Evolutionary conservation across 177 flowering plant species (phyloP), one percentile per base, ranked within the genome.

Genomic region (Vitis hybrid): DNA sequence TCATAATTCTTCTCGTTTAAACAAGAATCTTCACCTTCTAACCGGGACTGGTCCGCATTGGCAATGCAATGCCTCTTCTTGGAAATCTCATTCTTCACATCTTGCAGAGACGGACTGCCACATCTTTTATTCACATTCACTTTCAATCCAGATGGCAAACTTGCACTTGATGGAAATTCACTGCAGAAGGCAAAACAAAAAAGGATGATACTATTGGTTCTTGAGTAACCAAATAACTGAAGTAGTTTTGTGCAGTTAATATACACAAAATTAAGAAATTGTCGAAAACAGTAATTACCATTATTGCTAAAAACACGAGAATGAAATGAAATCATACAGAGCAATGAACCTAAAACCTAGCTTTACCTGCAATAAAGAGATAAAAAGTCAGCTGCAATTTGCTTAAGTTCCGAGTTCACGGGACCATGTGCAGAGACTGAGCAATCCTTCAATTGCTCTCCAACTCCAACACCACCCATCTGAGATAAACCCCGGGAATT

Each of bases 301-400:
- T 39, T 39, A 39, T 39, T 39, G 45, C 45, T 39, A 39, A 7
- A 5, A 39, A 39, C 7, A 5, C 29, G 7, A 39, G 45, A 39
- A 39, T 39, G 45, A 39, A 39, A 7, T 39, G 45, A 39, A 39
- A 39, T 39, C 45, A 7, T 39, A 39, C 45, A 39, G 45, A 39
- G 8, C 8, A 26, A 39, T 39, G 45, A 39, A 39, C 45, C 45
- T 39, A 39, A 39, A 39, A 39, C 45, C 45, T 39, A 39, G 45
- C 45, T 5, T 7, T 88, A 89, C 98, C 97, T 75, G 75, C 93
- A 92, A 80, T 90, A 91, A 59, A 91, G 56, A 39, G 97, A 90
- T 76, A 94, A 72, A 70, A 86, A 26, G 29, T 26, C 29, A 26
- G 29, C 29, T 26, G 29, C 0, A 26, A 26, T 2, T 26, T 26